Evolutionary conservation across 202 grass and related monocot genomes (phyloP), one percentile per base, ranked within the genome.

Genomic region (Carex arenaria): DNA sequence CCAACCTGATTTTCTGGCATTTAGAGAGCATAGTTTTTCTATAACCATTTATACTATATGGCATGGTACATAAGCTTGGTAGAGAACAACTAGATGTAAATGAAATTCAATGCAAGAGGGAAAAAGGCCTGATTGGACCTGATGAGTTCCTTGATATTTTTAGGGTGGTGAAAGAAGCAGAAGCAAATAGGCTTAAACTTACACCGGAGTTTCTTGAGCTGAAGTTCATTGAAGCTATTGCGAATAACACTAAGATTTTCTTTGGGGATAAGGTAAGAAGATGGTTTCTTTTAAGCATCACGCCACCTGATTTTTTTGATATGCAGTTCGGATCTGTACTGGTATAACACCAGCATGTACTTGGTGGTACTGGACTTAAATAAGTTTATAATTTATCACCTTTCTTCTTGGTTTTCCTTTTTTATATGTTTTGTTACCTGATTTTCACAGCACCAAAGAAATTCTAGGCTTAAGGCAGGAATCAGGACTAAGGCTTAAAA

Each of bases 191-290:
- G 43, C 84, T 92, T 26, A 99, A 96, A 80, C 97, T 99, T 81
- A 94, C 97, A 63, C 89, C 97, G 7, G 85, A 94, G 77, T 99
- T 80, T 87, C 93, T 99, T 82, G 86, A 99, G 87, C 88, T 99
- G 64, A 99, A 88, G 81, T 99, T 96, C 72, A 99, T 99, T 14
- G 93, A 99, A 88, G 88, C 93, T 42, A 91, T 99, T 73, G 83
- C 91, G 3, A 99, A 99, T 67, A 99, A 99, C 84, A 94, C 93
- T 18, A 99, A 96, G 86, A 96, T 99, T 78, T 99, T 96, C 87
- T 99, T 99, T 15, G 97, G 97, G 82, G 91, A 99, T 45, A 96
- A 99, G 90, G 97, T 99, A 92, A 60, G 17, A 36, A 78, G 54
- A 57, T 78, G 17, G 71, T 55, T 54, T 54, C 49, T 47, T 18